Evolutionary conservation across 2,329 filamentous ascomycete species (phyloP).

Genomic region (Alternaria longipes): DNA sequence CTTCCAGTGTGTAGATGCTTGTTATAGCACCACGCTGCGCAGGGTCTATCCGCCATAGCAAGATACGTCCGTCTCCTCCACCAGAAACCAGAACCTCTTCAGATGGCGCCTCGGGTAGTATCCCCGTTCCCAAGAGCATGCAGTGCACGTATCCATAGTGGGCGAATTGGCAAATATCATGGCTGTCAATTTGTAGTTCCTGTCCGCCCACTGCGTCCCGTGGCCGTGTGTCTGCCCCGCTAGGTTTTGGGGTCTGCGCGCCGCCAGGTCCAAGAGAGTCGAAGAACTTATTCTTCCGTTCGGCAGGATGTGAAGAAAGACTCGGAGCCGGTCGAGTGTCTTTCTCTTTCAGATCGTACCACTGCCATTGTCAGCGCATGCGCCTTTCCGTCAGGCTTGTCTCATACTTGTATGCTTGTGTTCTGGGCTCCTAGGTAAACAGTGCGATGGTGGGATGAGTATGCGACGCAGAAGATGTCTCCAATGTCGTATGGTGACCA

Average conservation of each 20-base stretch:
- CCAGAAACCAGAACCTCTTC: conserved; percentile 87
- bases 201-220: conserved; percentile 66
- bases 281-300: conserved; percentile 87
- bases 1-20: conserved; percentile 73
- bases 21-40: conserved; percentile 69
- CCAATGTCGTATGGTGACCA: conserved; percentile 95
- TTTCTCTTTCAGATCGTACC: conserved; percentile 78
- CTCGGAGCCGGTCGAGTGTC: conserved; percentile 67
- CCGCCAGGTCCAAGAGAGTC: conserved; percentile 89
- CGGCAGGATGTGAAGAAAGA: conserved; percentile 75
- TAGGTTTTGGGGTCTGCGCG: conserved; percentile 76
- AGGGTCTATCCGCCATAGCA: conserved; percentile 83
- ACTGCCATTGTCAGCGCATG: conserved; percentile 57
- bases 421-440: conserved; percentile 95
- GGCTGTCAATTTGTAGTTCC: conserved; percentile 80
- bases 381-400: background rate
- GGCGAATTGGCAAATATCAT: conserved; percentile 85
- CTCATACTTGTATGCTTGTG: conserved; percentile 72
- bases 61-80: conserved; percentile 92
- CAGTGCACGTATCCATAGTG: conserved; percentile 97
- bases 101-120: conserved; percentile 74
- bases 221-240: conserved; percentile 61
- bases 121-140: conserved; percentile 84
- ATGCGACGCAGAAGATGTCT: conserved; percentile 94
- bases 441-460: conserved; percentile 79